Percentiles rank a stretch among this genome's conserved stretches.
These are phyloP conservation scores for Protomyces arabidopsidicola DNA, from an alignment of 1,139 yeast genomes.

Conservation along the genomic window DNA sequence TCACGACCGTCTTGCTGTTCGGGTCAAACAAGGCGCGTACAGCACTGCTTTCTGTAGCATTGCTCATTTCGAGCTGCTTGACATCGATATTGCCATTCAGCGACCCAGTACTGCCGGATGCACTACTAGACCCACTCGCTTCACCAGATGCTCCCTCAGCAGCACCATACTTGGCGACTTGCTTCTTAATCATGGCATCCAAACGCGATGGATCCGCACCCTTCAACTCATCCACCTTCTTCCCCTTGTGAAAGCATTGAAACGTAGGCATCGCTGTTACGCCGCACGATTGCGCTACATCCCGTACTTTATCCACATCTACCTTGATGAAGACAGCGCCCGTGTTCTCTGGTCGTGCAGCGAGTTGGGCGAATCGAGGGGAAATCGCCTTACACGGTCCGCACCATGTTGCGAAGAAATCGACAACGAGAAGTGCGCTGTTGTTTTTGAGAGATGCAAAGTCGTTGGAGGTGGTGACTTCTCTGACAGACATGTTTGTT, in stretches of 20 bases:
- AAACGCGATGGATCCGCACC: slow-evolving; percentile 56
- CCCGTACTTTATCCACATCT: slow-evolving; percentile 69
- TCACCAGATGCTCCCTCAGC: background rate
- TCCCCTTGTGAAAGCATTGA: slow-evolving; percentile 64
- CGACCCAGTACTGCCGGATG: slow-evolving; percentile 1
- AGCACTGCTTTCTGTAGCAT: slow-evolving; percentile 5
- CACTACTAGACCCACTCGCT: background rate
- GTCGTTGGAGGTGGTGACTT: background rate
- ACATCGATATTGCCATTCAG: slow-evolving; percentile 14
- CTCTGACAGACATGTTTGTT: slow-evolving; percentile 2
- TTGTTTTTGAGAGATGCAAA: slow-evolving; percentile 4
- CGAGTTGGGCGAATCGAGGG: slow-evolving; percentile 67
- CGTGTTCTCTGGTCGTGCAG: slow-evolving; percentile 41
- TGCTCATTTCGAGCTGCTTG: slow-evolving; percentile 13
- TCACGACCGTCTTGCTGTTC: slow-evolving; percentile 4
- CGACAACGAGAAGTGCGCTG: slow-evolving; percentile 55
- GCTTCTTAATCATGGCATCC: slow-evolving; percentile 23
- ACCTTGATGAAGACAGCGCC: slow-evolving; percentile 60
- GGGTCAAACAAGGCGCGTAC: slow-evolving; percentile 13
- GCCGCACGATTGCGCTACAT: slow-evolving; percentile 39
- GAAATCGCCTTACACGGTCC: slow-evolving; percentile 88
- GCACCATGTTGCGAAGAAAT: slow-evolving; percentile 88
- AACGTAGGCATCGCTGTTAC: slow-evolving; percentile 58
- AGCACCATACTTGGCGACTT: background rate
- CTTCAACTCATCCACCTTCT: slow-evolving; percentile 56